phyloP scores from a whole-genome alignment of 2,329 filamentous ascomycete species.

The Ophiosphaerella korrae region DNA sequence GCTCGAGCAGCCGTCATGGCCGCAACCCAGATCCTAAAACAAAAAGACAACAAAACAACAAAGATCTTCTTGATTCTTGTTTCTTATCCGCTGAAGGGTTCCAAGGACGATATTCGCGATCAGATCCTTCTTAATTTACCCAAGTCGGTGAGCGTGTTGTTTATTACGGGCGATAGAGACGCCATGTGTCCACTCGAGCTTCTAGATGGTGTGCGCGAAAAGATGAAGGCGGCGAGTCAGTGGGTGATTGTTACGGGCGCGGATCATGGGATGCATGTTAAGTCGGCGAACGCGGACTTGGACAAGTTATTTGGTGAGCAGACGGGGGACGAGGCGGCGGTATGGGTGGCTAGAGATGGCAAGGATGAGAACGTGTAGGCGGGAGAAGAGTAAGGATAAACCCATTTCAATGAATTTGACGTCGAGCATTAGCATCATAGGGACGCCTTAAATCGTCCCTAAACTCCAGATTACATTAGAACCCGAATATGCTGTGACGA shows the following conservation, averaged over 20 bases:
- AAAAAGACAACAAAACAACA: neutral
- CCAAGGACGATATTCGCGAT: constrained; percentile 44
- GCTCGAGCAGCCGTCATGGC: constrained; percentile 50
- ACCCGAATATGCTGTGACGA: neutral
- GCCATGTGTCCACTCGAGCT: constrained; percentile 28
- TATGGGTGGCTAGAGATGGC: constrained; percentile 34
- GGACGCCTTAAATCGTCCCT: neutral
- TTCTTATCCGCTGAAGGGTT: constrained; percentile 49
- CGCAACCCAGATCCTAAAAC: constrained; percentile 27
- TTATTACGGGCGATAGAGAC: constrained; percentile 44
- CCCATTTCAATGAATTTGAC: neutral
- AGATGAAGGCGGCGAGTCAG: constrained; percentile 48
- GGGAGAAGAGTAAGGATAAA: constrained; percentile 1
- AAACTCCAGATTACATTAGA: neutral
- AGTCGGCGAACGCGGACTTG: constrained; percentile 28
- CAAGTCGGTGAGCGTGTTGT: constrained; percentile 41
- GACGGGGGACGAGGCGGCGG: constrained; percentile 41
- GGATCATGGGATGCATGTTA: constrained; percentile 50
- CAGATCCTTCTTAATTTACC: constrained; percentile 46
- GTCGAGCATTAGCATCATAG: neutral
- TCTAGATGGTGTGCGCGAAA: constrained; percentile 31
- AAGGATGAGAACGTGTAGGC: constrained; percentile 9
- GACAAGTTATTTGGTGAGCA: constrained; percentile 30
- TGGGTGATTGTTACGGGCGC: constrained; percentile 45
- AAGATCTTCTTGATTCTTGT: constrained; percentile 42